Base-by-base conservation (phyloP, 2,329 filamentous ascomycete genomes). In the Curvularia verruculosa region DNA sequence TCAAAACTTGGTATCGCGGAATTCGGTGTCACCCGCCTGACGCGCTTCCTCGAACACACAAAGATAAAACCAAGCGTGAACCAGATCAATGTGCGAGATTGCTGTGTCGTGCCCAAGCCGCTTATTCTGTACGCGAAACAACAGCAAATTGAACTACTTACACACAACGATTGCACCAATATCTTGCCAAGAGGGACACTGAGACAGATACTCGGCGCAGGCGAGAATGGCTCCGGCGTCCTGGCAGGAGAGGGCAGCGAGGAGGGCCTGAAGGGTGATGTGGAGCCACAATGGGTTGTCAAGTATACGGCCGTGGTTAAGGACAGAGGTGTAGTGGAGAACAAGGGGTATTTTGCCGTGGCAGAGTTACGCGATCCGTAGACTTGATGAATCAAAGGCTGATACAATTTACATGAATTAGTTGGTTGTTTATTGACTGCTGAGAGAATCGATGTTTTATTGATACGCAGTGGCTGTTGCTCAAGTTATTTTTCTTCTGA, bases 261-360 rank as follows among this genome's bases (percentile, higher is more conserved):
- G 18, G 76, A 80, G 9, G 89, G 90, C 0, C 80, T 96, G 55
- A 82, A 84, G 65, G 93, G 92, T 4, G 87, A 96, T 63, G 84
- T 98, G 47, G 85, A 86, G 56, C 93, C 95, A 26, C 88, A 94
- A 74, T 99, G 95, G 94, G 95, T 98, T 26, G 89, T 94, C 65
- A 96, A 98, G 75, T 99, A 99, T 75, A 97, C 94, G 36, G 95
- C 95, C 1, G 94, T 98, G 56, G 91, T 98, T 39, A 90, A 90
- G 75, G 90, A 98, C 74, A 84, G 95, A 52, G 95, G 95, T 13
- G 95, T 99, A 8, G 94, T 99, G 64, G 95, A 99, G 82, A 96
- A 95, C 74, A 99, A 98, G 81, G 95, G 95, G 7, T 98, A 97
- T 77, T 97, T 97, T 81, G 94, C 94, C 1, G 87, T 88, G 19